A percentile compares a stretch with the other conserved stretches of the same genome.
Conservation (phyloP, 768 basidiomycete genomes). For the Pholiota molesta region DNA sequence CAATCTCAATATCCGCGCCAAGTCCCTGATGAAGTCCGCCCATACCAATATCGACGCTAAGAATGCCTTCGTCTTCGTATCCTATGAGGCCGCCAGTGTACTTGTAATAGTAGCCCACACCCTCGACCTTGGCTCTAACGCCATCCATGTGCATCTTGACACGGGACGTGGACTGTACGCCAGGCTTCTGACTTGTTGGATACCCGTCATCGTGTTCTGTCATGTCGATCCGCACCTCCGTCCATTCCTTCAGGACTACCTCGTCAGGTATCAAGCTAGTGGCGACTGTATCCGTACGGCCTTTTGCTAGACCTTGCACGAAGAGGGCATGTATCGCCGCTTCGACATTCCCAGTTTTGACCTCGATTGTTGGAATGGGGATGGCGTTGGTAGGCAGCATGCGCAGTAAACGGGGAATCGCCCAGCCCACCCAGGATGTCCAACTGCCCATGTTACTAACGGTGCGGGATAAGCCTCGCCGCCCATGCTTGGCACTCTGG, state of each 20-base stretch:
- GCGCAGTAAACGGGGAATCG: slow-evolving; percentile 33
- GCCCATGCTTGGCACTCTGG: slow-evolving; percentile 2
- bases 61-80: slow-evolving; percentile 41
- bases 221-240: slow-evolving; percentile 38
- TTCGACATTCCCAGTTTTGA: slow-evolving; percentile 35
- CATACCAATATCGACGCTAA: slow-evolving; percentile 37
- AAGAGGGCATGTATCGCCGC: slow-evolving; percentile 35
- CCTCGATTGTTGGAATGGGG: slow-evolving; percentile 42
- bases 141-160: slow-evolving; percentile 37
- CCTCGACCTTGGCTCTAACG: slow-evolving; percentile 33
- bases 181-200: slow-evolving; percentile 5
- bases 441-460: slow-evolving; percentile 21
- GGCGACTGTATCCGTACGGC: slow-evolving; percentile 21
- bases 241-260: slow-evolving; percentile 36
- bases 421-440: slow-evolving; percentile 36
- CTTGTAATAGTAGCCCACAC: slow-evolving; percentile 40
- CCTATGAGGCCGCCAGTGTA: slow-evolving; percentile 30
- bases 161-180: slow-evolving; percentile 26
- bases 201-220: slow-evolving; percentile 9
- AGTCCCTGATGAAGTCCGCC: slow-evolving; percentile 26
- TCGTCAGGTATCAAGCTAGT: slow-evolving; percentile 37
- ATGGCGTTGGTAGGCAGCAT: slow-evolving; percentile 29
- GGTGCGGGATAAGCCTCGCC: slow-evolving; percentile 2
- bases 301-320: slow-evolving; percentile 24
- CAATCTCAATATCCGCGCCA: slow-evolving; percentile 33